phyloP scores from a whole-genome alignment of 2,329 filamentous ascomycete species.

The Canariomyces notabilis region DNA sequence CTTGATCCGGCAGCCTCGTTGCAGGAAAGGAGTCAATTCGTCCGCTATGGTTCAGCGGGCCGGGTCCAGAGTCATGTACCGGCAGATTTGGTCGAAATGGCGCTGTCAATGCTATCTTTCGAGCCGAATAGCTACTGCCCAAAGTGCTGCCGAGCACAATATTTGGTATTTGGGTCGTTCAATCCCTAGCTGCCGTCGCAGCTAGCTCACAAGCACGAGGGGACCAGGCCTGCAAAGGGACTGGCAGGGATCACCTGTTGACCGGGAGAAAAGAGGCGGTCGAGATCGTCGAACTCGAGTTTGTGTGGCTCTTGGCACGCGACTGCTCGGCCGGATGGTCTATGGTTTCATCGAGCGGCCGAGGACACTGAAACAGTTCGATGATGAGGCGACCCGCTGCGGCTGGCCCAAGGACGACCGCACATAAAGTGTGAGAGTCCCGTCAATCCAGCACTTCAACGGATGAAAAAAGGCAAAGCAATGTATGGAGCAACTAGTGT shows the following conservation, averaged over 20 bases:
- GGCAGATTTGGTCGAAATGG: constrained; percentile 1
- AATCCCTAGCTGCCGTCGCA: constrained; percentile 10
- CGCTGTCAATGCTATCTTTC: constrained; percentile 6
- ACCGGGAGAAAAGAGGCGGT: constrained; percentile 8
- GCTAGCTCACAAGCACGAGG: constrained; percentile 13
- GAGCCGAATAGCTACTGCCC: background rate
- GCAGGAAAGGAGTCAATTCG: background rate
- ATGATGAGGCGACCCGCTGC: constrained; percentile 14
- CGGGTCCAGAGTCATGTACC: constrained; percentile 3
- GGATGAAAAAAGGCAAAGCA: background rate
- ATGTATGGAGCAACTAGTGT: background rate
- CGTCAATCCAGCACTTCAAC: background rate
- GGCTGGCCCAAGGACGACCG: background rate
- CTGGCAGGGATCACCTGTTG: constrained; percentile 12
- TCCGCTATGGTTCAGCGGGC: constrained; percentile 5
- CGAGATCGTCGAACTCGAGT: constrained; percentile 19
- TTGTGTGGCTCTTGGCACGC: constrained; percentile 20
- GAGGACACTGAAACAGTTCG: constrained; percentile 19
- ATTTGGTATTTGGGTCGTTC: constrained; percentile 3
- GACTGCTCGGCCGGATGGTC: constrained; percentile 14
- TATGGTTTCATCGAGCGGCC: constrained; percentile 19
- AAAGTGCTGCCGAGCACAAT: background rate
- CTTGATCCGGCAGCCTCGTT: background rate
- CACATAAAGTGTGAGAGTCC: background rate
- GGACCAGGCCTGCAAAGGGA: constrained; percentile 14